Evolutionary conservation across 129 eudicot species (phyloP).

Genomic region (Chrysanthemum lavandulifolium): DNA sequence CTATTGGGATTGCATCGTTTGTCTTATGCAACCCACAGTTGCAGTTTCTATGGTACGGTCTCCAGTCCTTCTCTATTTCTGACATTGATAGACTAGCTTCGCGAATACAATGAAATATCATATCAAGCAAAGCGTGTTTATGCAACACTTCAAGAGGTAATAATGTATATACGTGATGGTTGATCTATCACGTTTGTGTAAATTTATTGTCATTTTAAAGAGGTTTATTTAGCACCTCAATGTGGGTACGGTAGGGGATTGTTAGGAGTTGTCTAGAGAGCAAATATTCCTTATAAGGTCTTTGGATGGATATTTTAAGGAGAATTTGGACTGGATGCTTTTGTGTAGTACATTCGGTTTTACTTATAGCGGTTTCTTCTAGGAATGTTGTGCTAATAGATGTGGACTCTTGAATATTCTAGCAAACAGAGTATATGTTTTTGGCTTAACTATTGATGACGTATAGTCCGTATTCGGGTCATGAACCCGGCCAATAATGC

Average conservation of each 20-base stretch:
- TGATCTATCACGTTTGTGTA: background rate
- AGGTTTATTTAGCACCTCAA: constrained; percentile 10
- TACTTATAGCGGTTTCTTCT: constrained; percentile 3
- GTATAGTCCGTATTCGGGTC: no score
- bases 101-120: constrained; percentile 11
- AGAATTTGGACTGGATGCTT: background rate
- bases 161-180: background rate
- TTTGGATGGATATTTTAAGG: constrained; percentile 5
- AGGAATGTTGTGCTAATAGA: constrained; percentile 7
- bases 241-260: background rate
- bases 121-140: background rate
- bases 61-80: constrained; percentile 27
- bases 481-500: no score
- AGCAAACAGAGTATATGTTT: background rate
- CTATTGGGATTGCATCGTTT: constrained; percentile 12
- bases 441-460: background rate
- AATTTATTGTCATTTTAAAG: background rate
- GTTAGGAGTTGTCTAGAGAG: constrained; percentile 10
- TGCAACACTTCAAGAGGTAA: background rate
- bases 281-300: background rate
- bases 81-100: constrained; percentile 34
- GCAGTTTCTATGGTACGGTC: constrained; percentile 50
- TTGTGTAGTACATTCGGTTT: background rate
- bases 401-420: constrained; percentile 5
- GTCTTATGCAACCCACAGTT: constrained; percentile 41